These are phyloP conservation scores for Pichia sp. DNA, from an alignment of 1,139 yeast genomes.

Conservation along the genomic window DNA sequence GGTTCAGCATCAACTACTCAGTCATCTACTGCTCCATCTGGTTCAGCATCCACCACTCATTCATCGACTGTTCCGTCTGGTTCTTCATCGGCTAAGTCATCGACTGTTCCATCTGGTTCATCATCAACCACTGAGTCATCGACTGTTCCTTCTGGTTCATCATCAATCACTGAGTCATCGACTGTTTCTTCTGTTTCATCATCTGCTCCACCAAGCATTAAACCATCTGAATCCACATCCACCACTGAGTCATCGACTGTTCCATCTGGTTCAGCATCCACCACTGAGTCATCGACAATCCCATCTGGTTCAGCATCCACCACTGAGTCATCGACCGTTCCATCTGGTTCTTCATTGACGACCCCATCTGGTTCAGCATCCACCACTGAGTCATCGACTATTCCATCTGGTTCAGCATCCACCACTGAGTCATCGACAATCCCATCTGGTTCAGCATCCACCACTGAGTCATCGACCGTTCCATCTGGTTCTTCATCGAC, in stretches of 20 bases:
- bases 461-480: neutral
- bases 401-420: neutral
- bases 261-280: neutral
- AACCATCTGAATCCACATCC: too few species aligned
- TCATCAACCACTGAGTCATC: neutral
- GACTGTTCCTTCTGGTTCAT: neutral
- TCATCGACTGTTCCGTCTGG: neutral
- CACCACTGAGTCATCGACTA: neutral
- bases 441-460: neutral
- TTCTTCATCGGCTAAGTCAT: neutral
- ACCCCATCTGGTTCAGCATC: neutral
- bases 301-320: neutral
- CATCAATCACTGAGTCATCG: neutral
- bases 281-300: neutral
- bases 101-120: too few species aligned
- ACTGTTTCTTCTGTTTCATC: neutral
- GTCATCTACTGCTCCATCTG: too few species aligned
- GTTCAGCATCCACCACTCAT: too few species aligned
- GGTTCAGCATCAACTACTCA: too few species aligned
- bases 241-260: neutral
- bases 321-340: neutral
- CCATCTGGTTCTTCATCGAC: slow-evolving; percentile 1
- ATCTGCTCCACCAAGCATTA: neutral
- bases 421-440: neutral
- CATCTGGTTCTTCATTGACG: neutral